These are phyloP conservation scores for Apiotrichum laibachii DNA, from an alignment of 1,284 basidiomycete species.

Conservation along the genomic window DNA sequence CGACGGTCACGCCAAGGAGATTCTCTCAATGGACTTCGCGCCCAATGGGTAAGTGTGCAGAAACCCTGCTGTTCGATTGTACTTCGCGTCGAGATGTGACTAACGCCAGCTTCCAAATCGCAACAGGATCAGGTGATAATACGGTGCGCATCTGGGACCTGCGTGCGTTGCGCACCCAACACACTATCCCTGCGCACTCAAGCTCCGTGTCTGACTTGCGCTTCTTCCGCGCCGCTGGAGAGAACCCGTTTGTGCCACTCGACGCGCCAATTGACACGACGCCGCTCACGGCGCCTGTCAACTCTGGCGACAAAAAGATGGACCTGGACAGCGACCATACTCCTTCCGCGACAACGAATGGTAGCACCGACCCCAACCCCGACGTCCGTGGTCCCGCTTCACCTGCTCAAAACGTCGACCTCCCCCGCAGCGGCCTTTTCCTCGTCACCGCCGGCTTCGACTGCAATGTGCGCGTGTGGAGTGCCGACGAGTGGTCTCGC, in stretches of 20 bases:
- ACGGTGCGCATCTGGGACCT: slow-evolving; percentile 99
- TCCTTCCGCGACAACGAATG: neutral
- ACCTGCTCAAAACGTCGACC: slow-evolving; percentile 5
- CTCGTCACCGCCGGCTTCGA: slow-evolving; percentile 94
- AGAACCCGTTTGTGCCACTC: slow-evolving; percentile 39
- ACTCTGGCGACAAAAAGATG: slow-evolving; percentile 39
- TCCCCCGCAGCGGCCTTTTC: slow-evolving; percentile 77
- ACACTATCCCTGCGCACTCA: slow-evolving; percentile 94
- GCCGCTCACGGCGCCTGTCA: slow-evolving; percentile 28
- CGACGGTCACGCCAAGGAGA: slow-evolving; percentile 93
- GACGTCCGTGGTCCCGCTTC: too few relatives aligned
- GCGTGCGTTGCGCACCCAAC: slow-evolving; percentile 82
- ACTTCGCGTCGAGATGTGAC: neutral
- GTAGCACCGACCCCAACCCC: too few relatives aligned
- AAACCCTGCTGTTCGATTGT: neutral
- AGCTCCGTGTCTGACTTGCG: slow-evolving; percentile 92
- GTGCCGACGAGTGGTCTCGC: slow-evolving; percentile 95
- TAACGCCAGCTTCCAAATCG: slow-evolving; percentile 79
- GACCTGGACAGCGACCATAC: slow-evolving; percentile 41
- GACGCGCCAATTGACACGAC: slow-evolving; percentile 17
- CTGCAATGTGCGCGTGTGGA: slow-evolving; percentile 93
- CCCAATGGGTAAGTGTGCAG: slow-evolving; percentile 74
- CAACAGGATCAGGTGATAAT: slow-evolving; percentile 94
- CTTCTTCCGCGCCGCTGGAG: slow-evolving; percentile 67
- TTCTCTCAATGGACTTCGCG: slow-evolving; percentile 87